These are phyloP conservation scores for Paramecium octaurelia DNA, from an alignment of 73 alveolate genomes.

Conservation along the genomic window DNA sequence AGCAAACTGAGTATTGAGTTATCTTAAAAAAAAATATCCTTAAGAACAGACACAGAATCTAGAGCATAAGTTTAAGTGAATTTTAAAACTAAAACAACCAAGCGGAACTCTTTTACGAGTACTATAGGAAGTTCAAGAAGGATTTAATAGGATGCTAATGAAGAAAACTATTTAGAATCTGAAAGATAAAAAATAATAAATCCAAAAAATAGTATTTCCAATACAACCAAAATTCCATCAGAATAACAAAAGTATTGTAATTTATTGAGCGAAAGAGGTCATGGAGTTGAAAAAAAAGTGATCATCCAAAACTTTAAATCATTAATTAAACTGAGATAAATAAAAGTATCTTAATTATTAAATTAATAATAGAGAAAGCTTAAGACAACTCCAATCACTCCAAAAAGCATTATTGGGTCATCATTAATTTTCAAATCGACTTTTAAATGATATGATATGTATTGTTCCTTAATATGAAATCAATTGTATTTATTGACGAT, in stretches of 20 bases:
- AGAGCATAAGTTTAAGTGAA: neutral
- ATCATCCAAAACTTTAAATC: neutral
- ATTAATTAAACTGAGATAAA: neutral
- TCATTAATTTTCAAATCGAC: neutral
- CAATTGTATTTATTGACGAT: neutral
- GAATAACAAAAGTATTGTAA: neutral
- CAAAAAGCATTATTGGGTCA: neutral
- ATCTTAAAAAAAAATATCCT: neutral
- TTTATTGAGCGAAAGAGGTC: neutral
- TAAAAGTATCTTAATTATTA: neutral
- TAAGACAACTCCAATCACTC: neutral
- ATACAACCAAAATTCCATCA: neutral
- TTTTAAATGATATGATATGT: neutral
- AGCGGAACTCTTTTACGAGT: neutral
- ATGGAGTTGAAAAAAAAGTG: neutral
- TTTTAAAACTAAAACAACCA: neutral
- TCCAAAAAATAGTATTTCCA: neutral
- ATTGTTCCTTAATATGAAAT: neutral
- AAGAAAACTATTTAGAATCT: neutral
- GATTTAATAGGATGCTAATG: neutral
- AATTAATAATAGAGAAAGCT: neutral
- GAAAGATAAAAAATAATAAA: neutral
- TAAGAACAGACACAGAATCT: neutral
- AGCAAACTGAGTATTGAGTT: neutral
- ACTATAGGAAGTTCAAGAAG: conserved; percentile 3